Percentiles rank a stretch among this genome's conserved stretches.
Conservation (phyloP, 176 grass and related monocot genomes). For the Poa annua region DNA sequence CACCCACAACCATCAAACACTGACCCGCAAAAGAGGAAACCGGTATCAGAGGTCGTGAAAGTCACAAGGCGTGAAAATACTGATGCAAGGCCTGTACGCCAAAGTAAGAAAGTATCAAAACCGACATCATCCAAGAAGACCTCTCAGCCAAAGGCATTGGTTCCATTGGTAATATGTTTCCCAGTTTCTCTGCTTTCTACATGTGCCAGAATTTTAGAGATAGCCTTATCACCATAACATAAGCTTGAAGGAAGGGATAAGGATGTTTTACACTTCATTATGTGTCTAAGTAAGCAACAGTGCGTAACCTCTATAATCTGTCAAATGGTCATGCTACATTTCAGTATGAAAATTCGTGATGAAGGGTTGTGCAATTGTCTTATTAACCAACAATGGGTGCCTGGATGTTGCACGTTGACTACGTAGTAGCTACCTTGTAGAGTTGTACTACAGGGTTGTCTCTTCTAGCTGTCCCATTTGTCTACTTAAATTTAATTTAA, state of each 20-base stretch:
- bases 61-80: constrained; percentile 55
- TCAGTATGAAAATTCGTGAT: constrained; percentile 4
- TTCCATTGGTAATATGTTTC: constrained; percentile 14
- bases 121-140: constrained; percentile 65
- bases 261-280: not conserved
- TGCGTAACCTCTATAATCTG: not conserved
- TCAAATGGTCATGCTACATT: constrained; percentile 25
- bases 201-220: constrained; percentile 24
- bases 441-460: not conserved
- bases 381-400: not conserved
- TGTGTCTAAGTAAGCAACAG: constrained; percentile 4
- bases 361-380: not conserved
- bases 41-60: constrained; percentile 62
- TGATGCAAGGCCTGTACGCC: constrained; percentile 48
- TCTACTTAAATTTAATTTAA: not conserved
- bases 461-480: not conserved
- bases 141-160: constrained; percentile 70
- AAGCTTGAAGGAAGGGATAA: not conserved
- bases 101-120: constrained; percentile 64
- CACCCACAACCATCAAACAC: constrained; percentile 56
- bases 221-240: not conserved
- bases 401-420: constrained; percentile 23
- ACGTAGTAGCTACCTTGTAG: not conserved
- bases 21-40: constrained; percentile 57
- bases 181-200: not conserved